These are phyloP conservation scores for Thamnidium elegans DNA, from an alignment of 192 early-diverging fungal genomes.

Conservation along the genomic window DNA sequence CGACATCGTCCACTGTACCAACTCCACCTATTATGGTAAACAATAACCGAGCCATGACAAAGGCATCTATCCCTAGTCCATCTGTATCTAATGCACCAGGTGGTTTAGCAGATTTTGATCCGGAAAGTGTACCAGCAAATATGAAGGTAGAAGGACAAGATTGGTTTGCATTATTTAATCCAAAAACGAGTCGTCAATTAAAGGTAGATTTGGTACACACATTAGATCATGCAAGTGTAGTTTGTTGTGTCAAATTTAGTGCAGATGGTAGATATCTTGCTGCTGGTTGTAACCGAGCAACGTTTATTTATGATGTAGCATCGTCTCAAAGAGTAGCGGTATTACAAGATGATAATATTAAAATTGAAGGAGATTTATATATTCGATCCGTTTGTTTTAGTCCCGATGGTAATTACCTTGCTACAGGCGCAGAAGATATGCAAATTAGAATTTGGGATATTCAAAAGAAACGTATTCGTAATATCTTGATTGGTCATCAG, in stretches of 20 bases:
- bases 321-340: constrained; percentile 73
- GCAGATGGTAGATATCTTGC: constrained; percentile 90
- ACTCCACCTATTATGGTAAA: not conserved
- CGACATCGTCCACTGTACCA: not conserved
- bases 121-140: constrained; percentile 68
- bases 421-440: constrained; percentile 95
- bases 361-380: constrained; percentile 85
- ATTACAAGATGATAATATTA: constrained; percentile 72
- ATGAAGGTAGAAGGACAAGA: constrained; percentile 80
- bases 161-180: constrained; percentile 89
- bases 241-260: constrained; percentile 97
- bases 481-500: constrained; percentile 81
- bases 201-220: constrained; percentile 71
- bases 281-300: constrained; percentile 90
- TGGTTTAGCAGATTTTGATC: constrained; percentile 80
- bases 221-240: constrained; percentile 73
- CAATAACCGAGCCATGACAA: not conserved
- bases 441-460: constrained; percentile 87
- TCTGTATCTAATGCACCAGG: constrained; percentile 58
- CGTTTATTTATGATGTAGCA: constrained; percentile 79
- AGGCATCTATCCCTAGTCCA: not conserved
- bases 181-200: constrained; percentile 60
- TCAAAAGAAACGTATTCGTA: constrained; percentile 56
- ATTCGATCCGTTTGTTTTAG: constrained; percentile 96
- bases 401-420: constrained; percentile 85